Base-by-base conservation (phyloP, 768 basidiomycete species). In the Termitomyces titanicus region DNA sequence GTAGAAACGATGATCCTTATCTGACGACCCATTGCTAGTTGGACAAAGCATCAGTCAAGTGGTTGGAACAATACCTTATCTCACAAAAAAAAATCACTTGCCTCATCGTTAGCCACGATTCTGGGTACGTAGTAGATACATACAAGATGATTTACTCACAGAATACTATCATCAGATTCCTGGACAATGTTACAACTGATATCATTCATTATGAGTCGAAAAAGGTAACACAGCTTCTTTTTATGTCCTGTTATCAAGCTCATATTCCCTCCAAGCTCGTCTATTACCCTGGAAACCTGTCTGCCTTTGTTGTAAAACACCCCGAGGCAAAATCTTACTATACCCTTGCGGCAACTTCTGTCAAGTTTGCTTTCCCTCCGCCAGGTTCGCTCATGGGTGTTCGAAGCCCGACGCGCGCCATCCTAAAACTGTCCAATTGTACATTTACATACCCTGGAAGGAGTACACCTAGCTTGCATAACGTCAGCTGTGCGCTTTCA, bases 341-440 rank as follows among this genome's bases (percentile, higher is more conserved):
- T 77, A 95, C 93, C 33, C 84, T 98, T 22, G 88, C 92, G 33
- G 95, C 94, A 6, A 94, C 90, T 53, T 86, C 90, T 56, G 86
- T 97, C 75, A 94, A 92, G 73, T 96, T 98, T 76, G 76, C 92
- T 34, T 98, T 98, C 82, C 95, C 95, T 35, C 81, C 94, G 25
- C 95, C 95, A 39, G 96, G 96, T 29, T 94, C 91, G 45, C 81
- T 98, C 61, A 94, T 98, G 92, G 95, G 96, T 52, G 95, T 98
- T 55, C 84, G 95, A 59, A 96, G 93, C 69, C 93, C 89, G 66
- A 98, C 95, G 12, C 86, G 95, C 49, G 93, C 95, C 5, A 98
- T 98, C 68, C 79, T 98, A 67, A 98, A 96, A 76, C 82, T 98
- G 72, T 78, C 81, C 35, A 82, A 86, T 65, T 96, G 93, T 73